Base-by-base conservation (phyloP, 2,329 filamentous ascomycete species). In the Chaetothyriales sp. region DNA sequence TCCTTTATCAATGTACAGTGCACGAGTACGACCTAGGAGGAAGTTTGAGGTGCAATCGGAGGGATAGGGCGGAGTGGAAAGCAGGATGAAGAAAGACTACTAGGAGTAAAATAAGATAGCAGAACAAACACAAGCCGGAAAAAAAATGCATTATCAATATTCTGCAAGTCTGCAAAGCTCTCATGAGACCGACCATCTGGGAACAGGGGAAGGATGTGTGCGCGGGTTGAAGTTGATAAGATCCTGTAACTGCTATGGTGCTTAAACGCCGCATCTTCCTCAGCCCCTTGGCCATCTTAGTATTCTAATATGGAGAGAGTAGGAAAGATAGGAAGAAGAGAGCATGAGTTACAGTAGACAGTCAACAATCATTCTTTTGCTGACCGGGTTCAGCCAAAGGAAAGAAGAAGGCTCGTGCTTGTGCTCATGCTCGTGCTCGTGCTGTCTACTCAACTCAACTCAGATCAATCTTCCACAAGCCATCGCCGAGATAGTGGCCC, bases 401-500 rank as follows among this genome's bases (percentile, higher is more conserved):
- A n/a, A n/a, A n/a, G n/a, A n/a, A n/a, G n/a, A n/a, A n/a, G n/a
- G n/a, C n/a, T n/a, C n/a, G n/a, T n/a, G n/a, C n/a, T n/a, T n/a
- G n/a, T n/a, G n/a, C n/a, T n/a, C n/a, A n/a, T n/a, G n/a, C n/a
- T n/a, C n/a, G n/a, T n/a, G n/a, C n/a, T n/a, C n/a, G 22, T 6
- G 3, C 22, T 25, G 3, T 25, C 6, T 25, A 3, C 22, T 25
- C 22, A 3, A 25, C 28, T 71, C 68, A 79, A 66, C 75, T 73
- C 60, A 79, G 65, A 55, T 70, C 68, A 65, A 94, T 65, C 60
- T 76, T 85, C 92, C 92, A 98, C 60, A 98, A 70, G 18, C 90
- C 92, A 73, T 98, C 92, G 0, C 92, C 92, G 49, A 96, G 66
- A 71, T 83, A 96, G 75, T 98, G 92, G 28, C 86, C 86, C 54